phyloP scores from a whole-genome alignment of 495 filamentous ascomycete species.

The Saxispiralis lemnorum region DNA sequence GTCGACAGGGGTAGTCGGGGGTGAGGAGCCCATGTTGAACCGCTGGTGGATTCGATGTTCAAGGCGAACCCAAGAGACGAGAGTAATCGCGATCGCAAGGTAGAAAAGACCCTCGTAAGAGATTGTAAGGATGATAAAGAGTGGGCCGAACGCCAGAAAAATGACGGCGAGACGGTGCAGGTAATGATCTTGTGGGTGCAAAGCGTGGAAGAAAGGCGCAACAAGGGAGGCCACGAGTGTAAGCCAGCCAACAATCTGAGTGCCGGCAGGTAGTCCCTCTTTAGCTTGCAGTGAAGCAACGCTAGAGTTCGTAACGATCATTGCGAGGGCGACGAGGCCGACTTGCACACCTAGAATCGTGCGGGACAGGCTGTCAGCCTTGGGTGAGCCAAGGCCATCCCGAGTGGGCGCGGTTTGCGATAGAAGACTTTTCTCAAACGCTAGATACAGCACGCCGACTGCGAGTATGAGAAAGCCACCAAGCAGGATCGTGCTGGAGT shows the following conservation, averaged over 20 bases:
- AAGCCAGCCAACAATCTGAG: conserved; percentile 73
- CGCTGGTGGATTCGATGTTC: conserved; percentile 63
- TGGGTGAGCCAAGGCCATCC: conserved; percentile 9
- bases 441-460: conserved; percentile 62
- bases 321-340: conserved; percentile 68
- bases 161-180: conserved; percentile 76
- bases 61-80: conserved; percentile 78
- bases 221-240: conserved; percentile 62
- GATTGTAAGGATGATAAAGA: conserved; percentile 91
- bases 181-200: conserved; percentile 74
- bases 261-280: conserved; percentile 71
- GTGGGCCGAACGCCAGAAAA: conserved; percentile 83
- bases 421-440: conserved; percentile 58
- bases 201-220: conserved; percentile 62
- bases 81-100: conserved; percentile 63
- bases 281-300: conserved; percentile 68
- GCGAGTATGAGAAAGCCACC: conserved; percentile 65
- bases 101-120: conserved; percentile 98
- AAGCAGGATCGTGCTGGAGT: conserved; percentile 51
- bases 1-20: conserved; percentile 11
- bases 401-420: conserved; percentile 19
- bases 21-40: conserved; percentile 15
- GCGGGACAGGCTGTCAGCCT: conserved; percentile 16
- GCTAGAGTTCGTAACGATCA: conserved; percentile 73
- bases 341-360: conserved; percentile 28